Base-by-base conservation (phyloP, 257 asterid genomes). In the Anisodus acutangulus region DNA sequence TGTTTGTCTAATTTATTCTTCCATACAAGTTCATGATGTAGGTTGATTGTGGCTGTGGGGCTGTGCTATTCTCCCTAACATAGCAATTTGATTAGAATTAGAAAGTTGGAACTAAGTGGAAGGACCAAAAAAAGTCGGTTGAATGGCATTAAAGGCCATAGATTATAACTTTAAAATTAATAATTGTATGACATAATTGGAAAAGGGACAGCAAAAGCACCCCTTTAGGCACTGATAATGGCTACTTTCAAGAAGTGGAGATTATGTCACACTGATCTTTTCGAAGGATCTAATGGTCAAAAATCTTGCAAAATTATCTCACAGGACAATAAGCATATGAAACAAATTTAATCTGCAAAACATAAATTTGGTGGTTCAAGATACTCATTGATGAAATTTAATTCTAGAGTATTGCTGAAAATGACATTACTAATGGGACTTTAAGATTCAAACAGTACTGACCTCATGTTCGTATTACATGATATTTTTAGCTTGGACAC, bases 141-240 rank as follows among this genome's bases (percentile, higher is more conserved):
- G 82, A 82, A 79, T 83, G 58, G 63, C 76, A 13, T 70, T 80
- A 90, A 86, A 82, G 83, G 64, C 66, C 81, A 82, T 35, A 79
- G 51, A 70, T 66, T 51, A 63, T 63, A 78, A 83, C 78, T 63
- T 81, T 81, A 76, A 78, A 80, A 72, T 87, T 22, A 59, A 43
- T 17, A 63, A 19, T 15, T 47, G 55, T 83, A 68, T 39, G 74
- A 83, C 71, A 78, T 43, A 80, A 62, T 49, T 83, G 26, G 13
- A 84, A 82, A 84, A 58, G 79, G 80, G 64, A 15, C 83, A 79
- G 82, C 16, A 79, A 86, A 69, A 82, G n/a, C 43, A 81, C 76
- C 43, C 82, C 85, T 87, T 87, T 87, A 60, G 88, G 72, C 83
- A 69, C 59, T 78, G 79, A 87, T 85, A 59, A 35, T 78, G 82